Evolutionary conservation across 2,329 filamentous ascomycete species (phyloP).

Genomic region (Fusarium phyllophilum): DNA sequence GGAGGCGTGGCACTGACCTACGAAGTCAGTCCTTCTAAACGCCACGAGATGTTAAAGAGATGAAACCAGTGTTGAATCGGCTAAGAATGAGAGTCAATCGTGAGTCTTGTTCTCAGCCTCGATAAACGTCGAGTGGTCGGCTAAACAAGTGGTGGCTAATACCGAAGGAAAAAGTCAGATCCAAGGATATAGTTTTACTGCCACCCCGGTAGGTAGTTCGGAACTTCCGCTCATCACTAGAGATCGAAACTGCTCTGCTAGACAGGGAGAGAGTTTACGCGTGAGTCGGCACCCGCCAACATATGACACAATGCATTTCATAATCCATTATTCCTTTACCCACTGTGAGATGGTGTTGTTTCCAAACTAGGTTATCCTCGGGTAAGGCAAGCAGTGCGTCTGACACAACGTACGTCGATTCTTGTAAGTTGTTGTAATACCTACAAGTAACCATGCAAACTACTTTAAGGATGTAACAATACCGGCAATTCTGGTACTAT

Average conservation of each 20-base stretch:
- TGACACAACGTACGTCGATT: background rate
- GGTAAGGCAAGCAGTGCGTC: background rate
- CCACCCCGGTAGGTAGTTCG: background rate
- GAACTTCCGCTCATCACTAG: background rate
- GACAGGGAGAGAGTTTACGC: background rate
- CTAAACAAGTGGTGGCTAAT: background rate
- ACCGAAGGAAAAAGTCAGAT: background rate
- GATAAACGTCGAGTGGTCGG: background rate
- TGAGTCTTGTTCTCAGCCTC: background rate
- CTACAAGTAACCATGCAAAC: background rate
- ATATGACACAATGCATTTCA: background rate
- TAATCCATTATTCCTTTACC: background rate
- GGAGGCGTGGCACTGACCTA: background rate
- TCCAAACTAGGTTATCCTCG: background rate
- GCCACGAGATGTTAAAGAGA: background rate
- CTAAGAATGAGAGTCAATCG: background rate
- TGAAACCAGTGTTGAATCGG: background rate
- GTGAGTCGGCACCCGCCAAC: background rate
- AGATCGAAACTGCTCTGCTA: background rate
- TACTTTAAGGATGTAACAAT: background rate
- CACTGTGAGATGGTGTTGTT: background rate
- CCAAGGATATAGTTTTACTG: background rate
- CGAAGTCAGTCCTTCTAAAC: background rate
- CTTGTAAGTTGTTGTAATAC: background rate
- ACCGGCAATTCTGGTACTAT: background rate